Evolutionary conservation across 2,329 filamentous ascomycete species (phyloP).

Genomic region (Pseudophaeomoniella oleicola): DNA sequence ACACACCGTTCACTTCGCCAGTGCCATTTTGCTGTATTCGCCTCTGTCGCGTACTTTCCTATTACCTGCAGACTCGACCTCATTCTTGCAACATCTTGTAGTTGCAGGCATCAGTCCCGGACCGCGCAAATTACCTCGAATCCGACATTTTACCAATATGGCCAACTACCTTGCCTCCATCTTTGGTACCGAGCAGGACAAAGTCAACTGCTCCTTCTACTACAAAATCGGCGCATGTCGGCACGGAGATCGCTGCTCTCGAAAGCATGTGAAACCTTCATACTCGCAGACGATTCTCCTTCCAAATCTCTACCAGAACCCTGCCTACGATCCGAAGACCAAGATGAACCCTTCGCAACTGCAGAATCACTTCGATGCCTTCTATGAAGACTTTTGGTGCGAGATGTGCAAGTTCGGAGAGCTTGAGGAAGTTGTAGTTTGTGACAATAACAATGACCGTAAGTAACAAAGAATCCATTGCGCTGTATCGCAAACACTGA

Average conservation of each 20-base stretch:
- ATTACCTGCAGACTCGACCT: too few species aligned
- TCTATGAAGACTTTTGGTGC: conserved; percentile 99
- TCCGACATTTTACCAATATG: too few species aligned
- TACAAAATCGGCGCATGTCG: conserved; percentile 99
- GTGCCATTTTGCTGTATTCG: too few species aligned
- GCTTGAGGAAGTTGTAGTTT: conserved; percentile 93
- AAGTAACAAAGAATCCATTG: conserved; percentile 22
- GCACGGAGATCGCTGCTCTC: conserved; percentile 93
- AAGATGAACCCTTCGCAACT: conserved; percentile 94
- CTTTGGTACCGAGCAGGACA: conserved; percentile 99
- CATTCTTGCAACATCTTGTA: too few species aligned
- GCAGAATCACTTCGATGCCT: conserved; percentile 98
- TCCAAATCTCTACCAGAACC: conserved; percentile 98
- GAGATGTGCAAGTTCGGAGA: conserved; percentile 99
- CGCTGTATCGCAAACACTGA: neutral
- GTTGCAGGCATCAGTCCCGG: too few species aligned
- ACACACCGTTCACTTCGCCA: too few species aligned
- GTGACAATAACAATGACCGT: conserved; percentile 99
- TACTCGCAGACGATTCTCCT: conserved; percentile 97
- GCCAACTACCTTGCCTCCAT: conserved; percentile 98
- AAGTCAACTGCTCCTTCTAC: conserved; percentile 94
- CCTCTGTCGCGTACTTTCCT: too few species aligned
- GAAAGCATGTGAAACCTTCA: conserved; percentile 97
- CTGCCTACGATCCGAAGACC: conserved; percentile 88
- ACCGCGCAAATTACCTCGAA: too few species aligned